phyloP scores from a whole-genome alignment of 2,329 filamentous ascomycete genomes.

The Aureobasidium vineae region DNA sequence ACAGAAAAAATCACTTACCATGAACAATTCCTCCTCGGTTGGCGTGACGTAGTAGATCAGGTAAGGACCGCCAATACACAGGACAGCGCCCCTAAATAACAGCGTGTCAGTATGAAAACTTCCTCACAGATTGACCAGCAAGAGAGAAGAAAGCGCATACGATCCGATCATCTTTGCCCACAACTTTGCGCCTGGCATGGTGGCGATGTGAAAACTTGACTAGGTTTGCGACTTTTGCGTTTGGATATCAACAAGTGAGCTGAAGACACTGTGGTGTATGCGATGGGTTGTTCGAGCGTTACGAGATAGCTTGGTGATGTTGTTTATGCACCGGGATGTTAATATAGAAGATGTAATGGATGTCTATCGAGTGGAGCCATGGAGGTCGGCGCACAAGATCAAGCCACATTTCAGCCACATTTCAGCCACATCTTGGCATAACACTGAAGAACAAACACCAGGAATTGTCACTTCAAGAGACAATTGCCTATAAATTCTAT shows the following conservation, averaged over 20 bases:
- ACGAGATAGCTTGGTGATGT: not conserved
- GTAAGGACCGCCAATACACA: conserved; percentile 81
- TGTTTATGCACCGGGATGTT: not conserved
- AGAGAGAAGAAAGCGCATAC: conserved; percentile 51
- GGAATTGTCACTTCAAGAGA: no score
- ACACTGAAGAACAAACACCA: not conserved
- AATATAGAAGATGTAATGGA: conserved; percentile 23
- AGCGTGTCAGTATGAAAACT: conserved; percentile 12
- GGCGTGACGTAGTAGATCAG: conserved; percentile 77
- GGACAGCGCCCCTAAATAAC: conserved; percentile 60
- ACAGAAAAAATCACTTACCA: conserved; percentile 42
- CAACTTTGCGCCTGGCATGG: conserved; percentile 48
- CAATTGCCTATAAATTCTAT: not conserved
- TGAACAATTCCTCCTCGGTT: conserved; percentile 87
- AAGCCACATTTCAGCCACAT: conserved; percentile 13
- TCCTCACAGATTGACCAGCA: not conserved
- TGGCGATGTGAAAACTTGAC: conserved; percentile 31
- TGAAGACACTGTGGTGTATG: no score
- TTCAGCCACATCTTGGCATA: conserved; percentile 17
- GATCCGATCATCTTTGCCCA: conserved; percentile 67
- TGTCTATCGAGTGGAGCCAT: not conserved
- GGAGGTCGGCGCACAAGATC: conserved; percentile 13
- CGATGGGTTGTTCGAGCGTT: not conserved
- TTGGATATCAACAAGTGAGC: not conserved
- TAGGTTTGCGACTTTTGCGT: not conserved